These are phyloP conservation scores for Tuber brumale DNA, from an alignment of 495 filamentous ascomycete species.

Conservation along the genomic window DNA sequence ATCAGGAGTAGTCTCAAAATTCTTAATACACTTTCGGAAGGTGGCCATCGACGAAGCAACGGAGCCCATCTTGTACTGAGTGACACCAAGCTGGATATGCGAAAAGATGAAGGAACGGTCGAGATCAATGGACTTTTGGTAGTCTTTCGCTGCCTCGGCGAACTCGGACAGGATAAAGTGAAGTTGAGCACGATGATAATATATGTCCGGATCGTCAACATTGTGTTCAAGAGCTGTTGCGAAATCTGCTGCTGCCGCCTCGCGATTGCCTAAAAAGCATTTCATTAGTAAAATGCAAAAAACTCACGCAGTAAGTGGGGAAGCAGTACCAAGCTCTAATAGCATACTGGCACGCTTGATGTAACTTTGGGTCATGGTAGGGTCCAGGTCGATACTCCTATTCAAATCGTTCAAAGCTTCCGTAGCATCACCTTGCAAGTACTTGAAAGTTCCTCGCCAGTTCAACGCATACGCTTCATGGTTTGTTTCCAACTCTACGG, in stretches of 20 bases:
- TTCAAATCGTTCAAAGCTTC: slow-evolving; percentile 76
- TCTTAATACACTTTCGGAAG: slow-evolving; percentile 95
- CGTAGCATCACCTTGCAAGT: slow-evolving; percentile 78
- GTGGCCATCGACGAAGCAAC: slow-evolving; percentile 97
- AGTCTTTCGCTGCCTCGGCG: slow-evolving; percentile 89
- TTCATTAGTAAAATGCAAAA: not conserved
- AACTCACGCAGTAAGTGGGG: not conserved
- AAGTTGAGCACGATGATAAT: slow-evolving; percentile 97
- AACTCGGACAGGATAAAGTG: slow-evolving; percentile 97
- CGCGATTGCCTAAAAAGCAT: slow-evolving; percentile 62
- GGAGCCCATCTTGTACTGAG: slow-evolving; percentile 99
- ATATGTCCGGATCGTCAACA: slow-evolving; percentile 88
- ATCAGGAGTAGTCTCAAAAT: slow-evolving; percentile 91
- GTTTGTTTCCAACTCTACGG: slow-evolving; percentile 69
- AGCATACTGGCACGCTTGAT: slow-evolving; percentile 99
- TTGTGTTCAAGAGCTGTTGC: slow-evolving; percentile 78
- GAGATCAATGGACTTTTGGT: slow-evolving; percentile 97
- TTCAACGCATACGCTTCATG: slow-evolving; percentile 89
- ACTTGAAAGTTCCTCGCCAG: slow-evolving; percentile 91
- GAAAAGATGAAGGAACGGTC: slow-evolving; percentile 96
- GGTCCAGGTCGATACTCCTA: slow-evolving; percentile 84
- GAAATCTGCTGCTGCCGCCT: slow-evolving; percentile 82
- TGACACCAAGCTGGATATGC: slow-evolving; percentile 98
- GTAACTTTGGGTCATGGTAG: slow-evolving; percentile 85
- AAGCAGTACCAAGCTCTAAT: slow-evolving; percentile 70